A percentile compares a stretch with the other conserved stretches of the same genome.
phyloP scores from a whole-genome alignment of 169 alveolate species.

The Eimeria necatrix region DNA sequence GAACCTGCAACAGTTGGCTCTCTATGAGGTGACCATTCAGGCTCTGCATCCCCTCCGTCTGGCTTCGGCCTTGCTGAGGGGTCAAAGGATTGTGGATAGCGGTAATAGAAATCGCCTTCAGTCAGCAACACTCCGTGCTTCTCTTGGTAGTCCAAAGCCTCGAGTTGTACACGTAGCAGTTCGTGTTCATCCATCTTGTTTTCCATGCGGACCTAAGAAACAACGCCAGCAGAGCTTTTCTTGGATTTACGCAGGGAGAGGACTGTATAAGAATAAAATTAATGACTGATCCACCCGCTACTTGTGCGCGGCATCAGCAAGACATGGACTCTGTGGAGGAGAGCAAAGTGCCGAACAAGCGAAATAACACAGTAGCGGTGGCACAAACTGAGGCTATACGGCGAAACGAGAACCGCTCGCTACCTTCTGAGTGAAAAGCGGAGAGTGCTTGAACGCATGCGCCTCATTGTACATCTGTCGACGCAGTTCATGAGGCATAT shows the following conservation, averaged over 20 bases:
- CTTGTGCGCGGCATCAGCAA: no score
- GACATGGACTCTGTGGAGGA: no score
- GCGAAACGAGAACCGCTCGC: no score
- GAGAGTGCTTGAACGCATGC: conserved; percentile 58
- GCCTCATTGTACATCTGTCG: conserved; percentile 72
- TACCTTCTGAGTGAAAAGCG: conserved; percentile 71
- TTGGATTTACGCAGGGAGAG: no score
- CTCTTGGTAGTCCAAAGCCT: conserved; percentile 78
- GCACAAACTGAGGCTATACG: no score
- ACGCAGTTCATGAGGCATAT: conserved; percentile 64
- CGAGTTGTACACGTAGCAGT: conserved; percentile 76
- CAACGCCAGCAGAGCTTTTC: not conserved
- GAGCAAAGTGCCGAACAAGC: no score
- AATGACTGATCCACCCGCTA: no score
- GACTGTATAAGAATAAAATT: no score
- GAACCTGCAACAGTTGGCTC: not conserved
- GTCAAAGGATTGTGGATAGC: conserved; percentile 46
- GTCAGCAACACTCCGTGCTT: conserved; percentile 73
- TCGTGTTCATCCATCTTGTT: conserved; percentile 75
- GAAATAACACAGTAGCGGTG: no score
- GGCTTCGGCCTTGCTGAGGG: conserved; percentile 30
- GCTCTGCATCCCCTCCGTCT: conserved; percentile 34
- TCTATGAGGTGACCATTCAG: not conserved
- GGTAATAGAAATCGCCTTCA: conserved; percentile 61
- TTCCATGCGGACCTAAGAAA: conserved; percentile 75